Percentiles rank a stretch among this genome's conserved stretches.
These are phyloP conservation scores for Cenchrus purpureus DNA, from an alignment of 176 grass and related monocot species.

Conservation along the genomic window DNA sequence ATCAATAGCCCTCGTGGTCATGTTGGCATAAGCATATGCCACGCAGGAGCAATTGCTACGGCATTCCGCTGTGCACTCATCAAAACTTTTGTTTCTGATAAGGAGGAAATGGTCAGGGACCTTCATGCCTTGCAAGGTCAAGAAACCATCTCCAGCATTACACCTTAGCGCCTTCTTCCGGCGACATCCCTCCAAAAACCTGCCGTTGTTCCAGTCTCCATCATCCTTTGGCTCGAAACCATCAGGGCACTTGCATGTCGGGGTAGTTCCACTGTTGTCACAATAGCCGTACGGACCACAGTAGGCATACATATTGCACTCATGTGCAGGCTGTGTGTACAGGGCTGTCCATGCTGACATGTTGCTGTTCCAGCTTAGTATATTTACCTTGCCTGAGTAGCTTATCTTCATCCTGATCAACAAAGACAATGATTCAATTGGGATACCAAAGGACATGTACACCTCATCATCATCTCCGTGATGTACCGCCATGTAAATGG, in stretches of 20 bases:
- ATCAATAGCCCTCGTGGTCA: constrained; percentile 29
- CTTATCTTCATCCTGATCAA: constrained; percentile 48
- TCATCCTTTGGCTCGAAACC: constrained; percentile 47
- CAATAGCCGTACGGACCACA: constrained; percentile 60
- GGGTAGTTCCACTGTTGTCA: constrained; percentile 14
- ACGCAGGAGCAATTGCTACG: constrained; percentile 55
- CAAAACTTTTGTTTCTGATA: constrained; percentile 41
- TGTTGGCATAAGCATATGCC: constrained; percentile 61
- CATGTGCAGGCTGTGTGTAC: constrained; percentile 22
- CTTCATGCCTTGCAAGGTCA: constrained; percentile 21
- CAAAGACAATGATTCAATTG: not conserved
- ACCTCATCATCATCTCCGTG: constrained; percentile 16
- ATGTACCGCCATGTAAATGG: constrained; percentile 26
- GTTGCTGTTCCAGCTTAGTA: constrained; percentile 42
- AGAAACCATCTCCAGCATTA: constrained; percentile 16
- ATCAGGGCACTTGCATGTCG: constrained; percentile 59
- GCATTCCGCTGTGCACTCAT: constrained; percentile 48
- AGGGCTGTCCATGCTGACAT: constrained; percentile 23
- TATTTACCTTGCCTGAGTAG: constrained; percentile 40
- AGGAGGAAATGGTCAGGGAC: constrained; percentile 42
- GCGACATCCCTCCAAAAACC: constrained; percentile 42
- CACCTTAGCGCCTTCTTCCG: constrained; percentile 26
- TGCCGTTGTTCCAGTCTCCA: not conserved
- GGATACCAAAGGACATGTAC: constrained; percentile 42
- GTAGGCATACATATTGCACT: constrained; percentile 36